Conservation (phyloP, 257 asterid genomes). For the Lycium barbarum region DNA sequence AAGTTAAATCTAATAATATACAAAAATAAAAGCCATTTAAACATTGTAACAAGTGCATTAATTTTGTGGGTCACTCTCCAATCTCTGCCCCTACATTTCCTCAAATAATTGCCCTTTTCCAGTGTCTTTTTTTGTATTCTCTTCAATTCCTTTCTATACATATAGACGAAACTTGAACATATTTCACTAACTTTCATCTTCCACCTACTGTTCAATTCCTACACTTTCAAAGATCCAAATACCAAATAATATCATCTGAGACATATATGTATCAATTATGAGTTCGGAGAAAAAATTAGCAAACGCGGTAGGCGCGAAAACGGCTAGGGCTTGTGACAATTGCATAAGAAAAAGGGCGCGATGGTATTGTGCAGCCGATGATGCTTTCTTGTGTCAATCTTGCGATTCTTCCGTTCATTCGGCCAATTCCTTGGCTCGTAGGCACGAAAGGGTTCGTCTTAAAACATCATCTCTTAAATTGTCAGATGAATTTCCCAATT, state of each 20-base stretch:
- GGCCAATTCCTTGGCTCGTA: slow-evolving; percentile 72
- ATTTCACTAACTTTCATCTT: slow-evolving; percentile 3
- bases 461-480: slow-evolving; percentile 46
- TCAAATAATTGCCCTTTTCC: slow-evolving; percentile 48
- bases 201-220: slow-evolving; percentile 22
- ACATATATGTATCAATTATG: slow-evolving; percentile 17
- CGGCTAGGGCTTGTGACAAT: slow-evolving; percentile 78
- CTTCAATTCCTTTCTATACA: slow-evolving; percentile 22
- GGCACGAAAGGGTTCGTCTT: slow-evolving; percentile 84
- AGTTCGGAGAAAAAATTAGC: slow-evolving; percentile 52
- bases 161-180: neutral
- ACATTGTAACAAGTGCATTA: slow-evolving; percentile 50
- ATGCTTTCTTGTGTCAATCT: slow-evolving; percentile 76
- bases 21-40: neutral
- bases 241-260: slow-evolving; percentile 36
- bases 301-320: slow-evolving; percentile 64
- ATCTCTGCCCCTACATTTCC: neutral
- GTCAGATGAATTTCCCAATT: slow-evolving; percentile 10
- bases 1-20: neutral
- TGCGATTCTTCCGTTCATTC: slow-evolving; percentile 82
- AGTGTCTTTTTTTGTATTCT: neutral
- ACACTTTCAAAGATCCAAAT: neutral
- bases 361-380: slow-evolving; percentile 86
- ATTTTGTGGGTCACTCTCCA: slow-evolving; percentile 49
- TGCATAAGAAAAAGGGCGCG: slow-evolving; percentile 72